phyloP scores from a whole-genome alignment of 108 stramenopile species.

The Stephanodiscus triporus region DNA sequence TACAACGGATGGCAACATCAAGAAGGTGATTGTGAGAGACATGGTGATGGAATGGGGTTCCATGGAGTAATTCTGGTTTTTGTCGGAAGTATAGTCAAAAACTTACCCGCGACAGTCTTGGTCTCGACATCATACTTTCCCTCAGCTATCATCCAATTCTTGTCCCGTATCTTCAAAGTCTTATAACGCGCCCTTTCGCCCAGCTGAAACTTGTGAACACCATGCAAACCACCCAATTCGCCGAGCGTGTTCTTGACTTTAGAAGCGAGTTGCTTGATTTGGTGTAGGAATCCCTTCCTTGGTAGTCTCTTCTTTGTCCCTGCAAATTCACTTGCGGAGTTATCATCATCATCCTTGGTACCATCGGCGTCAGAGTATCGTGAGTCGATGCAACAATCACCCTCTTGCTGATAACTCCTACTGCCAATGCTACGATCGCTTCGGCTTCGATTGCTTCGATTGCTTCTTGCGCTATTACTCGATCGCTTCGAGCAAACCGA shows the following conservation, averaged over 20 bases:
- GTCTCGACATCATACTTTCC: conserved; percentile 5
- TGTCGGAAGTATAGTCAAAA: neutral
- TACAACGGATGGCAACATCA: neutral
- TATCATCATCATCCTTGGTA: neutral
- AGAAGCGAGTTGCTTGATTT: conserved; percentile 7
- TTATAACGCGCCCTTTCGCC: conserved; percentile 15
- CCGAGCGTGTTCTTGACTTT: conserved; percentile 16
- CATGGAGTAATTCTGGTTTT: neutral
- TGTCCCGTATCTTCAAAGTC: neutral
- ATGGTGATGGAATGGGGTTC: neutral
- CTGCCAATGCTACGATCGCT: neutral
- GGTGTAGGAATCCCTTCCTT: neutral
- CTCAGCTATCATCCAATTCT: neutral
- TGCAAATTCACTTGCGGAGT: neutral
- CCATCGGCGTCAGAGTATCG: no score
- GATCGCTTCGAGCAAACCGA: neutral
- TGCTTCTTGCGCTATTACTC: neutral
- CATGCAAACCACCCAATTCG: conserved; percentile 9
- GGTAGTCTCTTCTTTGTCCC: neutral
- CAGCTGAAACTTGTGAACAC: conserved; percentile 9
- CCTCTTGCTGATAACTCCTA: no score
- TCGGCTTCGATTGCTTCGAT: neutral
- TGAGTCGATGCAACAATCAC: no score
- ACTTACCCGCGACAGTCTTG: conserved; percentile 17
- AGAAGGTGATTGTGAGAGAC: neutral